Base-by-base conservation (phyloP, 805 yeast genomes). In the Ogataea methylovora region DNA sequence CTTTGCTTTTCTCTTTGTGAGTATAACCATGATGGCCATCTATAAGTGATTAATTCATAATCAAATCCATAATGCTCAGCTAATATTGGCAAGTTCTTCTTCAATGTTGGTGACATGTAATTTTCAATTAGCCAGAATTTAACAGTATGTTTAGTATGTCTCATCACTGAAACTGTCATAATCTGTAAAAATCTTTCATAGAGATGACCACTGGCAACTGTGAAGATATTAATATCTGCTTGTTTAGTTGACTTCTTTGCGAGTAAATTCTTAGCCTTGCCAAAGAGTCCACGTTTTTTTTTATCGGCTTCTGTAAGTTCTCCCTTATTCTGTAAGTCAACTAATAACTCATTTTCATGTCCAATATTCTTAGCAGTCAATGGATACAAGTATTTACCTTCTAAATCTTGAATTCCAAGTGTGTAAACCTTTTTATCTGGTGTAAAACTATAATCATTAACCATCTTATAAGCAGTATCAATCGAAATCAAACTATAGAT, bases 1-100 rank as follows among this genome's bases (percentile, higher is more conserved):
- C 96, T 67, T 49, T 80, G 87, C 48, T 75, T 75, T 43, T 82
- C 90, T 24, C 79, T 56, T 58, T 90, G 97, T 3, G 69, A 69
- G 32, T 88, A 69, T 15, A 90, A 63, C 95, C 97, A 90, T 8
- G 65, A 55, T 11, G 98, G 98, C 98, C 98, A 90, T 42, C 82
- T 80, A 55, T 84, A 90, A 1, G 82, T 74, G n/a, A 92, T 65
- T 29, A 86, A 57, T 47, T 86, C 90, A 49, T 79, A 84, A 32
- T 79, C 70, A 49, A 84, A 82, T 1, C 76, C 74, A 48, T 71
- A 73, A 35, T 69, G 51, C 13, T 61, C 54, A 0, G 94, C 79
- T 36, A 85, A 48, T 12, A 49, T 42, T 0, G 85, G 83, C n/a
- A 85, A 50, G 32, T 75, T 69, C 20, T 60, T 49, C 50, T 72